phyloP scores from a whole-genome alignment of 2,329 filamentous ascomycete species.

The Trichoderma pleuroti region DNA sequence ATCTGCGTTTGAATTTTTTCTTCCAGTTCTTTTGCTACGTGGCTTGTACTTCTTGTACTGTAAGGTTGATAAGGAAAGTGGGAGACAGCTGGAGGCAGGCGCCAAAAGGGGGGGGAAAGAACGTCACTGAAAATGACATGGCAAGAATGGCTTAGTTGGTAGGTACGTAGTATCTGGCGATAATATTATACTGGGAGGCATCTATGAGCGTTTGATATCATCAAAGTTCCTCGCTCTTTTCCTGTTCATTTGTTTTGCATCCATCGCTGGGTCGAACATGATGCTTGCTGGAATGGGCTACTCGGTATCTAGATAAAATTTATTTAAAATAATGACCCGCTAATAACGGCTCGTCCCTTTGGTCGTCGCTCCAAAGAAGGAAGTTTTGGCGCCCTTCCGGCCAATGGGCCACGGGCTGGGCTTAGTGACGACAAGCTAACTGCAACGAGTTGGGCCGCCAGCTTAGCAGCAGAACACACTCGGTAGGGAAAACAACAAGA shows the following conservation, averaged over 20 bases:
- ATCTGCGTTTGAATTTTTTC: not conserved
- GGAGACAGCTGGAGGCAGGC: not conserved
- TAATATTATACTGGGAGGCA: not conserved
- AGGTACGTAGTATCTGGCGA: not conserved
- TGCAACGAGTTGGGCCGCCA: not conserved
- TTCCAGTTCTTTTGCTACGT: not conserved
- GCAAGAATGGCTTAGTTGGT: not conserved
- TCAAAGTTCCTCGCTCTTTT: not conserved
- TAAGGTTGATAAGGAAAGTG: not conserved
- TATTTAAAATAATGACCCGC: not conserved
- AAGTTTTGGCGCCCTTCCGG: not conserved
- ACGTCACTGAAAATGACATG: not conserved
- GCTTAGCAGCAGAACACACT: not conserved
- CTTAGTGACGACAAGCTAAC: not conserved
- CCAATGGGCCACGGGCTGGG: not conserved
- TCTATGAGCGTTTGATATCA: not conserved
- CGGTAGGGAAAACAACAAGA: not conserved
- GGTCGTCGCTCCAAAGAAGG: not conserved
- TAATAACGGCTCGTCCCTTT: slow-evolving; percentile 12
- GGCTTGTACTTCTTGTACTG: not conserved
- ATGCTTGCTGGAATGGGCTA: not conserved
- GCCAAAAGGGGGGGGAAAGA: not conserved
- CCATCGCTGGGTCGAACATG: not conserved
- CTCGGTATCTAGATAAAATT: not conserved
- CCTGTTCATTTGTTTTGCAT: not conserved